Percentiles rank a stretch among this genome's conserved stretches.
Evolutionary conservation across 2,329 filamentous ascomycete genomes (phyloP).

Genomic region (Ascochyta pisi): DNA sequence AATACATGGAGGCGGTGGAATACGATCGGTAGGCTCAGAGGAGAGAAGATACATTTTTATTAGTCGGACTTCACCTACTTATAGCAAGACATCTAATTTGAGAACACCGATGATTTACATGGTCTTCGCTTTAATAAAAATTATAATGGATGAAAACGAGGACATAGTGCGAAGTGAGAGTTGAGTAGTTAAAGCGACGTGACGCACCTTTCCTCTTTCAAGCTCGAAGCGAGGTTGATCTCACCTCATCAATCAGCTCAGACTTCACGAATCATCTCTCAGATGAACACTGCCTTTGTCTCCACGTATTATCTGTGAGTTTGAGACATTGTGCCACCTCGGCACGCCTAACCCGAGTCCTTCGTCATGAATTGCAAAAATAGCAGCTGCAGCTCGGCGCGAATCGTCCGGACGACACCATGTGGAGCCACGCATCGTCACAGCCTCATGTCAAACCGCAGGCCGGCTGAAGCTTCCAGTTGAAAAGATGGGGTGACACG

Average conservation of each 20-base stretch:
- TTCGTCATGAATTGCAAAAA: conserved; percentile 9
- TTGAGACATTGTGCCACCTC: conserved; percentile 13
- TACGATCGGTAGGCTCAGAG: too few relatives aligned
- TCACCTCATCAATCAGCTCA: conserved; percentile 1
- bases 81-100: too few relatives aligned
- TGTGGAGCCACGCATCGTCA: conserved; percentile 20
- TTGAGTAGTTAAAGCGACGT: not conserved
- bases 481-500: conserved; percentile 6
- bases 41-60: too few relatives aligned
- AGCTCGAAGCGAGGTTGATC: conserved; percentile 5
- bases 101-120: too few relatives aligned
- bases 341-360: conserved; percentile 13
- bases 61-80: too few relatives aligned
- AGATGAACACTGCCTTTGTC: not conserved
- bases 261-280: not conserved
- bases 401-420: conserved; percentile 7
- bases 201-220: conserved; percentile 4
- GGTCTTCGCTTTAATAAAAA: too few relatives aligned
- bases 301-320: not conserved
- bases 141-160: too few relatives aligned
- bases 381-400: conserved; percentile 13
- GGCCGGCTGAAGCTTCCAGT: not conserved
- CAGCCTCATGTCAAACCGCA: conserved; percentile 11
- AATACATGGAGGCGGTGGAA: too few relatives aligned
- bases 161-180: too few relatives aligned